phyloP scores from a whole-genome alignment of 108 stramenopile species.

The Discostella pseudostelligera region DNA sequence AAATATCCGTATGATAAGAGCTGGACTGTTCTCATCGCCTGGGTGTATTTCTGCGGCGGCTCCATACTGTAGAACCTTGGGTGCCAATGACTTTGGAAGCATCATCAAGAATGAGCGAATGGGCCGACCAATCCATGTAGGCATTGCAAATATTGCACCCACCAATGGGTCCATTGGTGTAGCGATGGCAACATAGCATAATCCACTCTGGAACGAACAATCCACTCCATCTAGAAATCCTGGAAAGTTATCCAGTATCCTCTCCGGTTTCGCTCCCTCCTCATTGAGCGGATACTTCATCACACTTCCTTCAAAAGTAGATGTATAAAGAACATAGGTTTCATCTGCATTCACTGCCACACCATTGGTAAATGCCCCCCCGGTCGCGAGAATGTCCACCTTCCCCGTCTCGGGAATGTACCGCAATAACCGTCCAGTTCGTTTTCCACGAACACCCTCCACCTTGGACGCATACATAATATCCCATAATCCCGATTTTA shows the following conservation, averaged over 20 bases:
- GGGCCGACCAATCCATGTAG: slow-evolving; percentile 13
- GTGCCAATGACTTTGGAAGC: slow-evolving; percentile 42
- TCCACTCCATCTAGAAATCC: slow-evolving; percentile 58
- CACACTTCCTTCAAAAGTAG: slow-evolving; percentile 46
- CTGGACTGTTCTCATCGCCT: slow-evolving; percentile 16
- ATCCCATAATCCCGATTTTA: slow-evolving; percentile 49
- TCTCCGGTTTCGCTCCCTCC: slow-evolving; percentile 42
- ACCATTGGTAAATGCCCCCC: slow-evolving; percentile 66
- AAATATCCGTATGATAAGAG: slow-evolving; percentile 31
- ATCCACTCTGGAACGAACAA: slow-evolving; percentile 43
- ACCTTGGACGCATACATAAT: slow-evolving; percentile 64
- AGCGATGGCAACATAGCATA: slow-evolving; percentile 51
- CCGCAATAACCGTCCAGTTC: slow-evolving; percentile 60
- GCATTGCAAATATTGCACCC: too few relatives aligned
- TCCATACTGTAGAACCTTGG: slow-evolving; percentile 36
- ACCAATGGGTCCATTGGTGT: too few relatives aligned
- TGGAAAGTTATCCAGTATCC: slow-evolving; percentile 43
- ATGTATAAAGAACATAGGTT: slow-evolving; percentile 41
- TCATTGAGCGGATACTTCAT: slow-evolving; percentile 56
- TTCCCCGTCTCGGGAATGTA: slow-evolving; percentile 69
- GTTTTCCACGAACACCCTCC: slow-evolving; percentile 49
- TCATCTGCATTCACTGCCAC: slow-evolving; percentile 63
- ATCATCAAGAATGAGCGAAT: slow-evolving; percentile 51
- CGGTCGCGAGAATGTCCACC: slow-evolving; percentile 50
- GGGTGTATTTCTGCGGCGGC: slow-evolving; percentile 54